Evolutionary conservation across 805 yeast genomes (phyloP), one percentile per base, ranked within the genome.

Genomic region (Martiniozyma abietophila): DNA sequence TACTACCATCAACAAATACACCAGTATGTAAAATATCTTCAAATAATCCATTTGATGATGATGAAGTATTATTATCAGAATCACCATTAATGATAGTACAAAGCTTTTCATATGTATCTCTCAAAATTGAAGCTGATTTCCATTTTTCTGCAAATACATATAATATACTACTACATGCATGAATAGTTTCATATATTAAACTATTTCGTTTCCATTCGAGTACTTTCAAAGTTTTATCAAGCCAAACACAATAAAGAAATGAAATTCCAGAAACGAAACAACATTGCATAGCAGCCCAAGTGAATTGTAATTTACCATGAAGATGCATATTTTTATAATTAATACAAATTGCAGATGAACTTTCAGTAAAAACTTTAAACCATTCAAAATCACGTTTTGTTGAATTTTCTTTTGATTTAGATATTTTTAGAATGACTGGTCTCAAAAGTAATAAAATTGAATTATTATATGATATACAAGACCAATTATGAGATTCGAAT

Each of bases 401-500:
- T 7, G 50, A 31, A 2, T 40, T 35, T 20, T 39, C 35, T 29
- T 45, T 43, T 20, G 34, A 11, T 14, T 31, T 34, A 4, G 45
- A 38, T 17, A 46, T 36, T 23, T 56, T 53, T 8, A 56, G 29
- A 6, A 53, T 45, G 11, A 50, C 50, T 1, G 62, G 63, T 19
- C 62, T 35, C 12, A 57, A 35, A 10, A 59, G 40, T 8, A 57
- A 35, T 1, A 54, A 27, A 34, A 59, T 39, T 4, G 62, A 54
- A 36, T 58, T 56, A 39, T 58, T 60, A 29, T 59, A 59, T 2
- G 61, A 52, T 4, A 59, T 52, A 8, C 46, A 36, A 8, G 53
- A 52, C 61, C 64, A 57, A 26, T 54, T 49, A 11, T 46, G 41
- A 1, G 60, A 49, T 32, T 58, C 60, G 42, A 54, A 57, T 1